Base-by-base conservation (phyloP, 805 yeast species). In the Saccharomycopsis sp. region DNA sequence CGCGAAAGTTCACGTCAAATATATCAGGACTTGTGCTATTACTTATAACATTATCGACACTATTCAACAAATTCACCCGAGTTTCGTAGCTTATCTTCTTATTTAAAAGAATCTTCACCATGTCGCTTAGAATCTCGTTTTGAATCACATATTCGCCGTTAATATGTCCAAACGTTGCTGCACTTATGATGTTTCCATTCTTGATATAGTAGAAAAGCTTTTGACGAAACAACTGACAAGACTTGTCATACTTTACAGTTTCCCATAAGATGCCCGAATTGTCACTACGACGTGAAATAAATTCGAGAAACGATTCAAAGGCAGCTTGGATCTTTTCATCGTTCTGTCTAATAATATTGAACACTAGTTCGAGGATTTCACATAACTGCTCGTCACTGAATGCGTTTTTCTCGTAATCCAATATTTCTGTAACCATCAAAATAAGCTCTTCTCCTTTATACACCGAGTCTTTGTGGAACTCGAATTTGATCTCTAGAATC, bases 371-470 rank as follows among this genome's bases (percentile, higher is more conserved):
- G n/a, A 9, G 22, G 29, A 34, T 20, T 25, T 17, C 22, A 19
- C 19, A 19, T 44, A 44, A 19, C 22, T 44, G 22, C 49, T 44
- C 49, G 3, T 17, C 17, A 53, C 22, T n/a, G 1, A 14, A 47
- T 17, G 52, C 19, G 12, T 8, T 7, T 23, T 34, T 41, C 14
- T 51, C 54, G 47, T 25, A 56, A 3, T n/a, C n/a, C 22, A 59
- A 23, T 29, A 54, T 17, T n/a, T 24, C 53, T 0, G 64, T 55
- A 8, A 69, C 38, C 2, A 72, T 57, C 51, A 65, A 63, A 1
- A 74, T 47, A 23, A 65, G 68, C 47, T 71, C 80, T 57, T 76
- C 79, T 1, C 77, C 78, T 55, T 70, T 72, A 52, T 68, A 69
- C 52, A 58, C 57, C 5, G 69, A 62, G 53, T 73, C 74, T 35